phyloP scores from a whole-genome alignment of 148 eudicot genomes.

The Chenopodium berlandieri region DNA sequence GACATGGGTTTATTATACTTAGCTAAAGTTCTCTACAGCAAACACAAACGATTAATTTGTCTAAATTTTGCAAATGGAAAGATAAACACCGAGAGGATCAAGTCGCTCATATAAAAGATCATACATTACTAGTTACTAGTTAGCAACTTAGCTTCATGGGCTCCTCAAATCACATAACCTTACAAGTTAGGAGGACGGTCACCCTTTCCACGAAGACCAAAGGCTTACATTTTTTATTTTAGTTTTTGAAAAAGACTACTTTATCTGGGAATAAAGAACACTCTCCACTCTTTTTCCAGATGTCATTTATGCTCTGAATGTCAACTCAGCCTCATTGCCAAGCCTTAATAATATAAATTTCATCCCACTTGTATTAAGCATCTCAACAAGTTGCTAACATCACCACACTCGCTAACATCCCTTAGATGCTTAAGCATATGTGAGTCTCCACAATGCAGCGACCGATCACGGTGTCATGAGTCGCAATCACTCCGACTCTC shows the following conservation, averaged over 20 bases:
- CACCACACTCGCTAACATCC: not conserved
- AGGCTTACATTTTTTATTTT: too few relatives aligned
- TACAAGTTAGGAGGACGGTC: not conserved
- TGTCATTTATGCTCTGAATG: not conserved
- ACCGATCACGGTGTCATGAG: not conserved
- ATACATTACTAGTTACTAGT: not conserved
- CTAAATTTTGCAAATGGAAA: not conserved
- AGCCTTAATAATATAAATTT: not conserved
- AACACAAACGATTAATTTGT: not conserved
- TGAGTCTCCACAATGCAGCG: not conserved
- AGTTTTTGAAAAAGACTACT: not conserved
- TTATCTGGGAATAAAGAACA: not conserved
- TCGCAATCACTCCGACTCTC: not conserved
- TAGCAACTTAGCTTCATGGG: not conserved
- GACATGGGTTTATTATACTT: too few relatives aligned
- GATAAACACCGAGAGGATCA: not conserved
- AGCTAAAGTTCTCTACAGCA: not conserved
- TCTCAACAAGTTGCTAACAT: conserved; percentile 9
- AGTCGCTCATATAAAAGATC: not conserved
- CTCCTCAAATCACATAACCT: not conserved
- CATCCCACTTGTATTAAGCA: conserved; percentile 21
- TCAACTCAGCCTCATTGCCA: not conserved
- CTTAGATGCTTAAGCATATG: not conserved
- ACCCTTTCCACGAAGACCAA: not conserved
- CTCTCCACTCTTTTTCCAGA: not conserved